Base-by-base conservation (phyloP, 805 yeast species). In the Cyberlindnera meyerae region DNA sequence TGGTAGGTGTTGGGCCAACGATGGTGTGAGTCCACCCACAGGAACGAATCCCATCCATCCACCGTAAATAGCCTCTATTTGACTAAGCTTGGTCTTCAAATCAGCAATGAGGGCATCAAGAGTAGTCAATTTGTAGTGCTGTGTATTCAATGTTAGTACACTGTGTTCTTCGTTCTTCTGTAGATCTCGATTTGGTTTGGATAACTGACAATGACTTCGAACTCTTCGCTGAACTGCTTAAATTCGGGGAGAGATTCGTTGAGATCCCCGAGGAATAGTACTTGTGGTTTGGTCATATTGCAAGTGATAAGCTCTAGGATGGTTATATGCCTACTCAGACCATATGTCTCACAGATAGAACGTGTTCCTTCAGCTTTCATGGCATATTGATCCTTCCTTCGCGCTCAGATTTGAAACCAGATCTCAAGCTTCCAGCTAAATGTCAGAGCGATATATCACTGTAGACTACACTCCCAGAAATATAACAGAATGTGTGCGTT, bases 11-110 rank as follows among this genome's bases (percentile, higher is more conserved):
- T 60, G 66, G 22, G 75, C 51, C 5, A 77, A 36, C 4, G 66
- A 70, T 20, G 53, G 52, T 2, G 63, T 60, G 42, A 76, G 65
- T 0, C 82, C 80, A 1, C 80, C 80, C 7, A 73, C 51, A 3
- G 62, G 58, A 22, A 60, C 51, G 43, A 77, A 74, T 1, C 80
- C 81, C 21, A 71, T 63, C 73, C 79, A 76, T 0, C 79, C 79
- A 2, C 73, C 78, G 52, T 76, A 79, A 11, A 79, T 72, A 8
- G 75, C 84, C 8, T 51, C 60, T 35, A 73, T 60, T 36, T 68
- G 55, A 11, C 42, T 36, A 40, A 62, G 63, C 24, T 60, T 58
- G 5, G 57, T 52, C 18, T 57, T 24, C 37, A 73, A 56, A 36
- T 66, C 70, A 5, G 47, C 42, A 16, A 62, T 46, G 28, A 72